Conservation (phyloP, 768 basidiomycete species). For the Phylloporus rhodoxanthus region DNA sequence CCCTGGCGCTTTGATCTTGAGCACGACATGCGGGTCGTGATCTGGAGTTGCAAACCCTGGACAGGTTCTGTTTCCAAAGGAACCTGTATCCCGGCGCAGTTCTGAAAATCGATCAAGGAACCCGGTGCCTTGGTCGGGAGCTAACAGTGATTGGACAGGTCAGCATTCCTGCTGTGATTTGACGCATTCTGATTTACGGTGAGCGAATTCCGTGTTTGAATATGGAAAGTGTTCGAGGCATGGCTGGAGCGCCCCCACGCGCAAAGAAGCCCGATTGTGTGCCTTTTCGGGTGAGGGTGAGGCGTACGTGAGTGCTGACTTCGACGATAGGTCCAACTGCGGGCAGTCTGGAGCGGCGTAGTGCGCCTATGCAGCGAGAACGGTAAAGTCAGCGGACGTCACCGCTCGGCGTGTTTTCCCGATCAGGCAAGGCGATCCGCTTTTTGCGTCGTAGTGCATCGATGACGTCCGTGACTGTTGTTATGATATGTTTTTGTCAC, state of each 20-base stretch:
- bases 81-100: slow-evolving; percentile 8
- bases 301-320: slow-evolving; percentile 5
- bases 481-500: slow-evolving; percentile 34
- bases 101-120: slow-evolving; percentile 28
- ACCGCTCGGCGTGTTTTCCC: slow-evolving; percentile 18
- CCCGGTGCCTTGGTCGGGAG: slow-evolving; percentile 20
- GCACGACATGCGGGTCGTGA: slow-evolving; percentile 17
- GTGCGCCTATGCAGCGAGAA: slow-evolving; percentile 1
- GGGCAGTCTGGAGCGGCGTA: slow-evolving; percentile 10
- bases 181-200: slow-evolving; percentile 25
- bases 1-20: slow-evolving; percentile 16
- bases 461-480: slow-evolving; percentile 26
- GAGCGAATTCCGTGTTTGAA: slow-evolving; percentile 12
- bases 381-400: slow-evolving; percentile 21
- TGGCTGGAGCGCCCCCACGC: slow-evolving; percentile 3
- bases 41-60: slow-evolving; percentile 19
- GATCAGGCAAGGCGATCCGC: slow-evolving; percentile 20
- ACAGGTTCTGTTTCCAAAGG: slow-evolving; percentile 21
- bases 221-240: slow-evolving; percentile 10
- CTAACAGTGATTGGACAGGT: slow-evolving; percentile 13
- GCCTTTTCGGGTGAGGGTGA: slow-evolving; percentile 7
- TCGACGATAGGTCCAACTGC: slow-evolving; percentile 17
- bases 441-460: slow-evolving; percentile 4
- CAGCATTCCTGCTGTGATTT: slow-evolving; percentile 26
- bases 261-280: slow-evolving; percentile 3